These are phyloP conservation scores for Colletotrichum cordylinicola DNA, from an alignment of 2,329 filamentous ascomycete species.

Conservation along the genomic window DNA sequence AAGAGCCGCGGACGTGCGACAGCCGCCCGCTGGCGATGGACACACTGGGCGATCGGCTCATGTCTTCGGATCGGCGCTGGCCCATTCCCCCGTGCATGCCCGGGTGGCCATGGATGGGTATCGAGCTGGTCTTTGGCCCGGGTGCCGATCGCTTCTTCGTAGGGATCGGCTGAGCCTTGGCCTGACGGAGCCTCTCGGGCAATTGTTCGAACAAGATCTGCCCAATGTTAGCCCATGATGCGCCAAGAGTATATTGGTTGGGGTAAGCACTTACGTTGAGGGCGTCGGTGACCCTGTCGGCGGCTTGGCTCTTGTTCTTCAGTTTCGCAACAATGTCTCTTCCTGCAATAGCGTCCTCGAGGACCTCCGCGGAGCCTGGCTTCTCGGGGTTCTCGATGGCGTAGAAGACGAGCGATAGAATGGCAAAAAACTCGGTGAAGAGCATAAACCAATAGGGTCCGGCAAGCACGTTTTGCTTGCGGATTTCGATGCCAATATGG, in stretches of 20 bases:
- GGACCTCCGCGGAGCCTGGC: constrained; percentile 75
- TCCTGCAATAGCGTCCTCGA: constrained; percentile 85
- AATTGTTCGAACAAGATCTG: constrained; percentile 85
- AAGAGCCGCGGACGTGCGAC: constrained; percentile 30
- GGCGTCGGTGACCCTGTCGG: constrained; percentile 81
- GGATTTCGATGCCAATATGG: constrained; percentile 80
- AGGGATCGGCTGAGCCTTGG: constrained; percentile 40
- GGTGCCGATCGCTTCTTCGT: constrained; percentile 65
- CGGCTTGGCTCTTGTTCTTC: constrained; percentile 84
- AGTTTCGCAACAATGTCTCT: constrained; percentile 82
- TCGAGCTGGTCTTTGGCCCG: constrained; percentile 39
- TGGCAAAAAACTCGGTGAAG: constrained; percentile 83
- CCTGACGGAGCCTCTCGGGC: constrained; percentile 71
- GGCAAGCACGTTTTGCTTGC: constrained; percentile 74
- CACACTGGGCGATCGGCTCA: constrained; percentile 34
- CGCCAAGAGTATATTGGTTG: background rate
- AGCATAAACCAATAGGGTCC: constrained; percentile 89
- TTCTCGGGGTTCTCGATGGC: constrained; percentile 82
- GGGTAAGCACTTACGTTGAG: constrained; percentile 66
- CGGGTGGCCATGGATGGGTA: constrained; percentile 31
- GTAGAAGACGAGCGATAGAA: constrained; percentile 80
- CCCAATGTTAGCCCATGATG: background rate
- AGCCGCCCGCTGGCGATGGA: constrained; percentile 27
- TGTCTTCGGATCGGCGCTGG: constrained; percentile 38
- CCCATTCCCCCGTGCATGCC: constrained; percentile 35